Evolutionary conservation across 31 red algal genomes (phyloP), one percentile per base, ranked within the genome.

Genomic region (Porphyra umbilicalis): DNA sequence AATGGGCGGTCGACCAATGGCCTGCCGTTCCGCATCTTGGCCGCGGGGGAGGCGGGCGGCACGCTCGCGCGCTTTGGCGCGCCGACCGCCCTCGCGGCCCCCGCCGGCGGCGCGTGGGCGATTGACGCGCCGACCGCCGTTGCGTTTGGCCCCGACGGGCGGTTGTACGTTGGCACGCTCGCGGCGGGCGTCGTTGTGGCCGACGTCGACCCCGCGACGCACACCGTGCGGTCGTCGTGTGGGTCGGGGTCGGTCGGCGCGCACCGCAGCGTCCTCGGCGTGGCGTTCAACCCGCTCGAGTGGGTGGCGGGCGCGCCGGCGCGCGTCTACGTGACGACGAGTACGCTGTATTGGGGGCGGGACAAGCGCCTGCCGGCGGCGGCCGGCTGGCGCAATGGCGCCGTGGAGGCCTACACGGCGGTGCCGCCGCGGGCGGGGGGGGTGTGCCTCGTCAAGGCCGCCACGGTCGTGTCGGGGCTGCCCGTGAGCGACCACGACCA

Each of bases 401-500:
- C 90, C 57, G 57, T 95, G 33, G 85, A 88, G 57, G 75, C 85
- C 11, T 79, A 36, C 20, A 34, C 29, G 36, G 78, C 78, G 38
- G 29, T 79, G 78, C 10, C 79, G 85, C 46, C 78, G 71, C 32
- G 74, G 75, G 39, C 75, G 40, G 32, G 84, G 81, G 79, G 80
- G 67, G 84, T 32, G 34, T 87, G 90, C 75, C 15, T 87, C 39
- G 84, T 82, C 35, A 84, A 84, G 33, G 90, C 83, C 31, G 57
- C 77, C 74, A 89, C 86, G 2, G 76, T 95, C 29, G 67, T 95
- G 76, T 77, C 84, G 32, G 92, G 92, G 2, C 35, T 95, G 68
- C 92, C 92, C 35, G 92, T 95, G 39, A 88, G 85, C 39, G 90
- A 95, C 42, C 83, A 90, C 82, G 92, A 95, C 83, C 92, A 95